phyloP scores from a whole-genome alignment of 257 asterid genomes.

The Linderniella brevidens region DNA sequence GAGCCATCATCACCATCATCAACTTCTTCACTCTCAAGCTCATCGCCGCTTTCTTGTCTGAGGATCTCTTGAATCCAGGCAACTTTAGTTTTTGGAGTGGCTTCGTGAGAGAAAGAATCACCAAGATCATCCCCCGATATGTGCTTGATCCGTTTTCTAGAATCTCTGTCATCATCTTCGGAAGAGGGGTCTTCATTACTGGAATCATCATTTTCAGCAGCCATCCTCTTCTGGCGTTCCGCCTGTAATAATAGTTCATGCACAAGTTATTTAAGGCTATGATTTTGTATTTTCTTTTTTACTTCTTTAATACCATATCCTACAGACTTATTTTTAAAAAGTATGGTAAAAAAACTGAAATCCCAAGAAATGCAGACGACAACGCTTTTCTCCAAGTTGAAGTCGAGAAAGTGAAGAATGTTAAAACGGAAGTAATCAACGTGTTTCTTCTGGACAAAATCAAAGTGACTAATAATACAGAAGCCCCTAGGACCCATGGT shows the following conservation, averaged over 20 bases:
- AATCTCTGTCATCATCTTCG: conserved; percentile 29
- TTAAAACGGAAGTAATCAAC: too few relatives aligned
- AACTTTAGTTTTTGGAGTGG: conserved; percentile 25
- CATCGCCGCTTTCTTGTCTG: conserved; percentile 21
- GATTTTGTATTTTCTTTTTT: too few relatives aligned
- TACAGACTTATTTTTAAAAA: too few relatives aligned
- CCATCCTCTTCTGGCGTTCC: conserved; percentile 83
- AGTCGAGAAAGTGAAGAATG: too few relatives aligned
- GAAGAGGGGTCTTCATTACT: conserved; percentile 44
- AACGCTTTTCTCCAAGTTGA: too few relatives aligned
- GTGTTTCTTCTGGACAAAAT: too few relatives aligned
- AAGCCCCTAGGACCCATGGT: too few relatives aligned
- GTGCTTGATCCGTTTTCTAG: conserved; percentile 20
- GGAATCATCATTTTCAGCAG: conserved; percentile 47
- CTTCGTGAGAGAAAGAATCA: conserved; percentile 50
- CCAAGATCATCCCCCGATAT: conserved; percentile 96
- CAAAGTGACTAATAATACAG: too few relatives aligned
- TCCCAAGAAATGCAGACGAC: too few relatives aligned
- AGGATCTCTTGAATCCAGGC: conserved; percentile 50
- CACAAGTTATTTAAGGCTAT: conserved; percentile 8
- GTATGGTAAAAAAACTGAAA: background rate
- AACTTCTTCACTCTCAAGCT: too few relatives aligned
- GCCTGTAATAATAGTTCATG: conserved; percentile 31
- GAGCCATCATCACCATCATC: conserved; percentile 25
- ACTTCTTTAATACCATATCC: too few relatives aligned